phyloP scores from a whole-genome alignment of 2,329 filamentous ascomycete species.

The Fusarium albosuccineum region DNA sequence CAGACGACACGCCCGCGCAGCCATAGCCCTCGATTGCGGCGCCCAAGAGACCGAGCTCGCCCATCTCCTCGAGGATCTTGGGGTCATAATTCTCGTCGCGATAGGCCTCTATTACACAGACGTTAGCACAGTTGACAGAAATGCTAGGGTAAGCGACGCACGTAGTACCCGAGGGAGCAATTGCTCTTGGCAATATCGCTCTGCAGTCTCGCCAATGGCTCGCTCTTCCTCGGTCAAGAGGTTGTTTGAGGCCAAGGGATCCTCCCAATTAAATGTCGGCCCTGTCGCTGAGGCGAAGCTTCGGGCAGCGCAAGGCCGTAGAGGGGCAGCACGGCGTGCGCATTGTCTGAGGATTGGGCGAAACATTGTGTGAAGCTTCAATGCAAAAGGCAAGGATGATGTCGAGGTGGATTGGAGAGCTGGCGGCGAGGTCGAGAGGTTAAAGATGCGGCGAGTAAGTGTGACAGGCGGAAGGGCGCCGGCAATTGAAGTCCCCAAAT shows the following conservation, averaged over 20 bases:
- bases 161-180: constrained; percentile 88
- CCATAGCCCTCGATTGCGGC: constrained; percentile 89
- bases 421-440: constrained; percentile 23
- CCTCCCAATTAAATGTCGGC: constrained; percentile 85
- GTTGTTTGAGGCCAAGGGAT: constrained; percentile 81
- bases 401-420: constrained; percentile 1
- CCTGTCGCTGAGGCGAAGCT: constrained; percentile 53
- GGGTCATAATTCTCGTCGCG: constrained; percentile 87
- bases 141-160: constrained; percentile 56
- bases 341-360: constrained; percentile 49
- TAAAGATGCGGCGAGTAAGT: constrained; percentile 35
- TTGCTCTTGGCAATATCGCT: constrained; percentile 93
- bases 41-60: constrained; percentile 88
- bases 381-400: neutral
- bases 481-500: constrained; percentile 42
- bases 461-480: constrained; percentile 31
- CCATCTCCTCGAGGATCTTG: constrained; percentile 91
- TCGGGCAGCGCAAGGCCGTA: constrained; percentile 47
- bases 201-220: constrained; percentile 89
- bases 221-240: constrained; percentile 91
- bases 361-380: constrained; percentile 44
- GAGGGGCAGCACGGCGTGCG: constrained; percentile 41
- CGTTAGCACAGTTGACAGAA: constrained; percentile 20
- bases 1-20: constrained; percentile 88
- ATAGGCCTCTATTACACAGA: constrained; percentile 75